phyloP scores from a whole-genome alignment of 2,329 filamentous ascomycete genomes.

The Blumeria graminis region DNA sequence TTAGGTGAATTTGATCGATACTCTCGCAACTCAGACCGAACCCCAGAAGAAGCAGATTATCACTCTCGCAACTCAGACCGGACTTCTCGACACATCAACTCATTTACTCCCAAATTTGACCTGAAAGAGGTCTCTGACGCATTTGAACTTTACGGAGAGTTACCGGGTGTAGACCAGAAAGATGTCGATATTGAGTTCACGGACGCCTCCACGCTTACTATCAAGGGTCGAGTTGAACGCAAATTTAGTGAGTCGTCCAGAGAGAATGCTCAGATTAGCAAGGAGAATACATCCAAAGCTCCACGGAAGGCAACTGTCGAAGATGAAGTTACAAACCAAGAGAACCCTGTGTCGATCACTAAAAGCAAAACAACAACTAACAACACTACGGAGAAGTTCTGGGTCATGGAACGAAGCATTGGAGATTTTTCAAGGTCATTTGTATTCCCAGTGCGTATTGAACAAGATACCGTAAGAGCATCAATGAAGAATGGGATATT shows the following conservation, averaged over 20 bases:
- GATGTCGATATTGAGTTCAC: constrained; percentile 58
- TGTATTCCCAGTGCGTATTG: constrained; percentile 39
- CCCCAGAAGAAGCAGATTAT: constrained; percentile 38
- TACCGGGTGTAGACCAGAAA: constrained; percentile 51
- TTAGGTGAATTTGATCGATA: too few relatives aligned
- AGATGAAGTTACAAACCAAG: not conserved
- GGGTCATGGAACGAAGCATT: constrained; percentile 42
- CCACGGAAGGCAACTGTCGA: not conserved
- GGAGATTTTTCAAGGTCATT: constrained; percentile 19
- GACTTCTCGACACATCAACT: constrained; percentile 9
- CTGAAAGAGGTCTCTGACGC: constrained; percentile 41
- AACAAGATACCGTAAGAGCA: constrained; percentile 35
- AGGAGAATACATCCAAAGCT: too few relatives aligned
- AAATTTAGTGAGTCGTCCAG: constrained; percentile 3
- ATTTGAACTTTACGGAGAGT: constrained; percentile 61
- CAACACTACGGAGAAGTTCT: constrained; percentile 28
- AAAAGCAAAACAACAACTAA: not conserved
- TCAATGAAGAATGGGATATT: constrained; percentile 41
- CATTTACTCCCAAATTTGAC: constrained; percentile 59
- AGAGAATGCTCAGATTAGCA: too few relatives aligned
- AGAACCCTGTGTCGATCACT: not conserved
- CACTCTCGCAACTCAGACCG: constrained; percentile 17
- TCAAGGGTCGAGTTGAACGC: constrained; percentile 47
- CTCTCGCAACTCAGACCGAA: constrained; percentile 16
- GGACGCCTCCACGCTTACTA: constrained; percentile 45